Percentiles rank a stretch among this genome's conserved stretches.
phyloP scores from a whole-genome alignment of 2,329 filamentous ascomycete genomes.

The Huntiella abstrusa region DNA sequence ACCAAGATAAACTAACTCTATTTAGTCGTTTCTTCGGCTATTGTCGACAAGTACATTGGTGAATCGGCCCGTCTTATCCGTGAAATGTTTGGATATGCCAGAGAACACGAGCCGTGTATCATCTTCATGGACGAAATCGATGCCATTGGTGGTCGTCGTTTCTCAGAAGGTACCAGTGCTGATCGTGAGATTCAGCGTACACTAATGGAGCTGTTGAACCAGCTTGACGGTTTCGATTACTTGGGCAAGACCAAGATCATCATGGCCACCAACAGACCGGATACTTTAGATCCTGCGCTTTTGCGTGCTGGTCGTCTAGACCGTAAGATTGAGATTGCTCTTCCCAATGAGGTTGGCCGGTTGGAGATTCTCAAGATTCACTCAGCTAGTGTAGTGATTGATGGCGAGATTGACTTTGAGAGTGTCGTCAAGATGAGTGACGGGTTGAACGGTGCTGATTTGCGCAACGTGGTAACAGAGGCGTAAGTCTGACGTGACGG shows the following conservation, averaged over 20 bases:
- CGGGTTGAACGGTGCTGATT: conserved; percentile 87
- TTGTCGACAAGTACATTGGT: conserved; percentile 98
- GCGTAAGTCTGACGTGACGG: conserved; percentile 46
- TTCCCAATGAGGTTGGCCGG: conserved; percentile 91
- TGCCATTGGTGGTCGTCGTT: conserved; percentile 88
- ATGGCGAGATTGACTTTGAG: conserved; percentile 96
- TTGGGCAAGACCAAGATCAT: conserved; percentile 99
- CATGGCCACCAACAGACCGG: conserved; percentile 96
- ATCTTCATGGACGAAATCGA: conserved; percentile 99
- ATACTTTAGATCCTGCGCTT: conserved; percentile 85
- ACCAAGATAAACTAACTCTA: conserved; percentile 11
- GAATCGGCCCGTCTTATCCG: conserved; percentile 92
- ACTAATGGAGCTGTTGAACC: conserved; percentile 95
- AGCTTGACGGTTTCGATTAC: conserved; percentile 97
- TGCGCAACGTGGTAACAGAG: conserved; percentile 95
- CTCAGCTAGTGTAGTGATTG: conserved; percentile 63
- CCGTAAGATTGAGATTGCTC: conserved; percentile 91
- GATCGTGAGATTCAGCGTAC: conserved; percentile 97
- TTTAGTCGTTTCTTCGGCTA: conserved; percentile 87
- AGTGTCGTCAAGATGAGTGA: conserved; percentile 99
- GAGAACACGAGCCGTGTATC: conserved; percentile 97
- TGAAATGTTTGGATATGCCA: conserved; percentile 99
- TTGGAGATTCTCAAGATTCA: conserved; percentile 98
- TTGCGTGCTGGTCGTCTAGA: conserved; percentile 85
- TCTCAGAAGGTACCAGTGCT: conserved; percentile 91